phyloP scores from a whole-genome alignment of 2,329 filamentous ascomycete species.

The Lasiodiplodia gonubiensis region DNA sequence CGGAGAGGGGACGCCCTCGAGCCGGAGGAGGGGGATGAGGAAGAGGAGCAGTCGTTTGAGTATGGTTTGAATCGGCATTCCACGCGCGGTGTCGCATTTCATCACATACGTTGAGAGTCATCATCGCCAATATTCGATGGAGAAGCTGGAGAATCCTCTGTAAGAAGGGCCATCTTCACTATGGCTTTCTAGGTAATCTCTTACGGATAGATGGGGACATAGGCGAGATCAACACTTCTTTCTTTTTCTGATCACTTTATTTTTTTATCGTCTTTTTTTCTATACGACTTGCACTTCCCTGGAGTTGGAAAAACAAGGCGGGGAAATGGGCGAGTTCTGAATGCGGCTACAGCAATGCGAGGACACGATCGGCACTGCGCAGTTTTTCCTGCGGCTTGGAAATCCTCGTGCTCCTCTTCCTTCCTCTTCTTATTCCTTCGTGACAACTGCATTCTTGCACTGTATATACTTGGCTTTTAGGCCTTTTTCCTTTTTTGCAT shows the following conservation, averaged over 20 bases:
- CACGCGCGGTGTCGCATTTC: background rate
- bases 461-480: background rate
- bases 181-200: background rate
- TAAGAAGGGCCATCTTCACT: background rate
- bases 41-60: conserved; percentile 15
- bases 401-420: background rate
- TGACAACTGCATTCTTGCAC: background rate
- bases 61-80: background rate
- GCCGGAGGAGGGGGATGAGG: conserved; percentile 11
- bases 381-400: background rate
- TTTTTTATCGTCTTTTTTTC: background rate
- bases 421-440: background rate
- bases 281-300: conserved; percentile 15
- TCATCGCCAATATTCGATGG: background rate
- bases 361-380: background rate
- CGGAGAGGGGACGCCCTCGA: conserved; percentile 6
- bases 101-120: background rate
- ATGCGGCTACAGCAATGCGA: background rate
- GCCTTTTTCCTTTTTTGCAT: background rate
- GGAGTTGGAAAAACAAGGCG: conserved; percentile 13
- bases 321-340: background rate
- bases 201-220: background rate
- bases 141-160: background rate
- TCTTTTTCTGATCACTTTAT: background rate
- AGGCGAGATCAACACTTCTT: background rate